Evolutionary conservation across 371 early-diverging fungal genomes (phyloP).

Genomic region (Racocetra persica): DNA sequence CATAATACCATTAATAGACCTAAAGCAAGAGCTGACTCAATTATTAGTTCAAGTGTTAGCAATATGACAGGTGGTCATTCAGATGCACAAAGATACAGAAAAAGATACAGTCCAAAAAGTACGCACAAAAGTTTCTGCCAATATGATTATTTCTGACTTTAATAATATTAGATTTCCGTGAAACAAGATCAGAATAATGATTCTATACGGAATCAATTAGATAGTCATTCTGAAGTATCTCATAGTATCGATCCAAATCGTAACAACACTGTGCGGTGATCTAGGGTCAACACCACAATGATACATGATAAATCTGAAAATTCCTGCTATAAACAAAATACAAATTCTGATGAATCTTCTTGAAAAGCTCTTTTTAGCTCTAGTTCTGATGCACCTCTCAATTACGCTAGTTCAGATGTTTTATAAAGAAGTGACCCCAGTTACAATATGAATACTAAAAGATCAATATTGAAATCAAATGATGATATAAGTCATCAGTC

Average conservation of each 20-base stretch:
- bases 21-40: not conserved
- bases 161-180: not conserved
- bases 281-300: not conserved
- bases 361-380: slow-evolving; percentile 18
- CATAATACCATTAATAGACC: not conserved
- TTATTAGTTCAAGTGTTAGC: not conserved
- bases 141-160: slow-evolving; percentile 31
- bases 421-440: slow-evolving; percentile 29
- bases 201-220: not conserved
- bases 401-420: slow-evolving; percentile 8
- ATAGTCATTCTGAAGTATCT: slow-evolving; percentile 16
- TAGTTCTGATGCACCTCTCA: slow-evolving; percentile 6
- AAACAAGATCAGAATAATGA: not conserved
- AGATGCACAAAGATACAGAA: not conserved
- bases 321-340: not conserved
- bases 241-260: not conserved
- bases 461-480: slow-evolving; percentile 8
- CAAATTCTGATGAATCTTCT: not conserved
- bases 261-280: not conserved
- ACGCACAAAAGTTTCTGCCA: slow-evolving; percentile 29
- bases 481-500: not conserved
- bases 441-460: not conserved
- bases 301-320: not conserved
- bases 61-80: not conserved
- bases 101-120: not conserved